Evolutionary conservation across 2,329 filamentous ascomycete genomes (phyloP).

Genomic region (Xenosphaeropsis pyriputrescens): DNA sequence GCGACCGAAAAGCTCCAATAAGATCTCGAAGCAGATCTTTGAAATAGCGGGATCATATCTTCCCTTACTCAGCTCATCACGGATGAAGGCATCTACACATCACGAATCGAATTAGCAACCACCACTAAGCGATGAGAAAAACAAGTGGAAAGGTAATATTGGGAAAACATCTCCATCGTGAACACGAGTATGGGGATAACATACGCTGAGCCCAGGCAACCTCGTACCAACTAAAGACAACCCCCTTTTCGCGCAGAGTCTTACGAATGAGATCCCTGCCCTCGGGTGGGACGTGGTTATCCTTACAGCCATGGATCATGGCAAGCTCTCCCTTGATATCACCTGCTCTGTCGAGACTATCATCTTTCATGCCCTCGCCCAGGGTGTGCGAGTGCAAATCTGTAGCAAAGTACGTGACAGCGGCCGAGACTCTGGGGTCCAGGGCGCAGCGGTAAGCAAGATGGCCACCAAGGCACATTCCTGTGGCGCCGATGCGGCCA

Average conservation of each 20-base stretch:
- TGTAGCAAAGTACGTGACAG: slow-evolving; percentile 83
- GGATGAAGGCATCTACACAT: slow-evolving; percentile 63
- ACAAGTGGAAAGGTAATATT: too few species aligned
- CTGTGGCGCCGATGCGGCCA: slow-evolving; percentile 63
- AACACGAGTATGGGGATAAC: slow-evolving; percentile 12
- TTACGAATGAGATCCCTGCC: slow-evolving; percentile 74
- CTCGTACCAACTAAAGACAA: slow-evolving; percentile 73
- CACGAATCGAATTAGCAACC: too few species aligned
- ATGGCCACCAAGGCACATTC: slow-evolving; percentile 91
- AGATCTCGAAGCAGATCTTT: slow-evolving; percentile 81
- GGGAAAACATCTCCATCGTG: too few species aligned
- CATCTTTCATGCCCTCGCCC: slow-evolving; percentile 50
- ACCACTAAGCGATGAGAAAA: too few species aligned
- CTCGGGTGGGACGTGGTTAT: slow-evolving; percentile 74
- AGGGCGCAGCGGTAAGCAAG: slow-evolving; percentile 60
- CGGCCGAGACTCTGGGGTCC: slow-evolving; percentile 61
- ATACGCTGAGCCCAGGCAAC: slow-evolving; percentile 77
- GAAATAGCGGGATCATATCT: slow-evolving; percentile 78
- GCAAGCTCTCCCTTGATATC: slow-evolving; percentile 67
- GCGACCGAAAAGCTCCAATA: slow-evolving; percentile 73
- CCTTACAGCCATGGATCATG: slow-evolving; percentile 85
- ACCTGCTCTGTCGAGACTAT: slow-evolving; percentile 41
- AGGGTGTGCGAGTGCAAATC: slow-evolving; percentile 74
- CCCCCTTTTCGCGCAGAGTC: slow-evolving; percentile 63
- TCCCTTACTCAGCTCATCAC: slow-evolving; percentile 87